Evolutionary conservation across 2,329 filamentous ascomycete species (phyloP).

Genomic region (Aureobasidium uvarum): DNA sequence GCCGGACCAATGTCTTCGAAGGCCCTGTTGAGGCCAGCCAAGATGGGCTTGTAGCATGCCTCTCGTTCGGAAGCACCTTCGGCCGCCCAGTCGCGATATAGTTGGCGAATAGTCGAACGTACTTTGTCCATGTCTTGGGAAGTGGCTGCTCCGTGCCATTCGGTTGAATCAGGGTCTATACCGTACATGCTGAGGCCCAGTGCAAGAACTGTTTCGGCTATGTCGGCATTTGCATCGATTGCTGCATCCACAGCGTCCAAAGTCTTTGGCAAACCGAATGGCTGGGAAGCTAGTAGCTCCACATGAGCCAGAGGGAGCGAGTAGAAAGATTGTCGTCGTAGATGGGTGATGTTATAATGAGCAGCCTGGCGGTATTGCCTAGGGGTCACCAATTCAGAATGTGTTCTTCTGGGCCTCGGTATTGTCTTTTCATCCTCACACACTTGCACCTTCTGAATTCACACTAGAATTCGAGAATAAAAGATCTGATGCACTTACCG

Average conservation of each 20-base stretch:
- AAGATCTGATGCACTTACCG: constrained; percentile 56
- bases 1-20: constrained; percentile 38
- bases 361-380: constrained; percentile 70
- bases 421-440: not conserved
- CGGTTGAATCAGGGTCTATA: constrained; percentile 46
- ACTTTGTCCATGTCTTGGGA: constrained; percentile 82
- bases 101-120: constrained; percentile 84
- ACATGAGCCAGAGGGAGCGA: constrained; percentile 80
- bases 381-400: constrained; percentile 11
- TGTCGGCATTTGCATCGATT: constrained; percentile 81
- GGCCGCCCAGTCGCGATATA: constrained; percentile 90
- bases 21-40: constrained; percentile 59
- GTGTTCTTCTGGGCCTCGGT: not conserved
- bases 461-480: not conserved
- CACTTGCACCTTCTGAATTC: not conserved
- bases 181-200: constrained; percentile 67
- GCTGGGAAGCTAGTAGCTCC: constrained; percentile 74
- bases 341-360: constrained; percentile 87
- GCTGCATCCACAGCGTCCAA: constrained; percentile 78
- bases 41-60: constrained; percentile 73
- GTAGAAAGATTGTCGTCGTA: constrained; percentile 89
- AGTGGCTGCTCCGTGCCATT: constrained; percentile 71
- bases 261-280: constrained; percentile 78
- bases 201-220: constrained; percentile 75
- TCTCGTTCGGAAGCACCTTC: constrained; percentile 72